These are phyloP conservation scores for Sabuloglossum arenarium DNA, from an alignment of 495 filamentous ascomycete species.

Conservation along the genomic window DNA sequence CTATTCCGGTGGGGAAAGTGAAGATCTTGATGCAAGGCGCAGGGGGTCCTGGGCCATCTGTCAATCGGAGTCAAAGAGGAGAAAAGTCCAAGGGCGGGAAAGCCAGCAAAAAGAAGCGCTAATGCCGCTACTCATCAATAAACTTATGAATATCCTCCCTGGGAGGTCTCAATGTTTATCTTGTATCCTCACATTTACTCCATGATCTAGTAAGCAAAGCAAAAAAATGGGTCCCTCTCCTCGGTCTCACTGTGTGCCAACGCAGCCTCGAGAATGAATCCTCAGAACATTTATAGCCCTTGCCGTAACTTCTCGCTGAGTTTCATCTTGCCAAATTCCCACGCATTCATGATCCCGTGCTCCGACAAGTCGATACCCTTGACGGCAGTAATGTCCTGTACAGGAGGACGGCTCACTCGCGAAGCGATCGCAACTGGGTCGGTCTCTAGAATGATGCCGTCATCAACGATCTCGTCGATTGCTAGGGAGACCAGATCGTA, in stretches of 20 bases:
- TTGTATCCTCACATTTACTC: background rate
- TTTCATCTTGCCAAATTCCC: slow-evolving; percentile 87
- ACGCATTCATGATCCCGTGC: slow-evolving; percentile 85
- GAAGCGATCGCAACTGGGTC: slow-evolving; percentile 84
- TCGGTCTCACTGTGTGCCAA: too few species aligned
- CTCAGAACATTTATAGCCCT: too few species aligned
- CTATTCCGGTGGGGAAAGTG: slow-evolving; percentile 68
- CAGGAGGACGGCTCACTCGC: slow-evolving; percentile 77
- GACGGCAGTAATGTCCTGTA: slow-evolving; percentile 69
- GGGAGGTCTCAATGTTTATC: background rate
- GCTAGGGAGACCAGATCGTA: slow-evolving; percentile 84
- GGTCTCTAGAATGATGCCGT: slow-evolving; percentile 91
- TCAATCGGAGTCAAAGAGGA: slow-evolving; percentile 24
- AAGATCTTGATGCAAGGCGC: slow-evolving; percentile 45
- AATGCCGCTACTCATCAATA: background rate
- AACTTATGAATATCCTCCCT: background rate
- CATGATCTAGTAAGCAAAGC: background rate
- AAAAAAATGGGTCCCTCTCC: background rate
- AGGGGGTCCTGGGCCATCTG: slow-evolving; percentile 19
- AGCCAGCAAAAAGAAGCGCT: slow-evolving; percentile 16
- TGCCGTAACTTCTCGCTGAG: slow-evolving; percentile 82
- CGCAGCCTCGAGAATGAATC: too few species aligned
- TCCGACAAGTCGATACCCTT: slow-evolving; percentile 89
- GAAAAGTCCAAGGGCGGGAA: slow-evolving; percentile 14
- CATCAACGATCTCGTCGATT: slow-evolving; percentile 90